A percentile compares a stretch with the other conserved stretches of the same genome.
Evolutionary conservation across 805 yeast genomes (phyloP).

Genomic region (Ogataea kodamae): DNA sequence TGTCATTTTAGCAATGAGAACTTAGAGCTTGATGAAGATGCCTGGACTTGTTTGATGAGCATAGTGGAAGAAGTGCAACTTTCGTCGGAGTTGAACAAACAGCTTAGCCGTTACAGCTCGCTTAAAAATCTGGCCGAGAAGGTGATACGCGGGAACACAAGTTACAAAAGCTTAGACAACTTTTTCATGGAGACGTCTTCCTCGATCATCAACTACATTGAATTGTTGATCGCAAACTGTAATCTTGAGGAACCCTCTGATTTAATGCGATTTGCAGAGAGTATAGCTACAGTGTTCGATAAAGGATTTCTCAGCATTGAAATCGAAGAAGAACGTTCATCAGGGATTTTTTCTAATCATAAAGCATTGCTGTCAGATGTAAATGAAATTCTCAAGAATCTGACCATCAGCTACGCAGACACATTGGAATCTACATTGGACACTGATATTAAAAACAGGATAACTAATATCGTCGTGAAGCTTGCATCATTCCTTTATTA

Average conservation of each 20-base stretch:
- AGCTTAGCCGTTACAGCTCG: conserved; percentile 2
- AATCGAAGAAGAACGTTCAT: conserved; percentile 8
- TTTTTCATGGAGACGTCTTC: conserved; percentile 8
- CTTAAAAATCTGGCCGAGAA: conserved; percentile 2
- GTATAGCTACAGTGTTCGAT: conserved; percentile 11
- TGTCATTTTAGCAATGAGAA: conserved; percentile 22
- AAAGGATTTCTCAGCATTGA: conserved; percentile 22
- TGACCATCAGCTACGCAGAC: conserved; percentile 13
- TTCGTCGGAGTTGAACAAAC: conserved; percentile 14
- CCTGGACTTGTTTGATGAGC: conserved; percentile 16
- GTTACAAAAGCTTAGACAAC: conserved; percentile 5
- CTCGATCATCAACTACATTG: conserved; percentile 9
- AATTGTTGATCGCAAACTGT: conserved; percentile 1
- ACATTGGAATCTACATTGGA: conserved; percentile 16
- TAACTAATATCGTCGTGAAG: conserved; percentile 17
- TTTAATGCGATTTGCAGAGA: conserved; percentile 12
- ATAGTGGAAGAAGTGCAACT: conserved; percentile 20
- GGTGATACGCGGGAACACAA: conserved; percentile 1
- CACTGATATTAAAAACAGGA: conserved; percentile 11
- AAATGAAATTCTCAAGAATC: conserved; percentile 18
- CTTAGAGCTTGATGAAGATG: conserved; percentile 14
- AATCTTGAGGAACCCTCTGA: conserved; percentile 12
- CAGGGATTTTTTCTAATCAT: conserved; percentile 18
- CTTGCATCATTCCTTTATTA: conserved; percentile 28
- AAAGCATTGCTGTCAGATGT: conserved; percentile 17